Base-by-base conservation (phyloP, 2,329 filamentous ascomycete species). In the Neofusicoccum sp. region DNA sequence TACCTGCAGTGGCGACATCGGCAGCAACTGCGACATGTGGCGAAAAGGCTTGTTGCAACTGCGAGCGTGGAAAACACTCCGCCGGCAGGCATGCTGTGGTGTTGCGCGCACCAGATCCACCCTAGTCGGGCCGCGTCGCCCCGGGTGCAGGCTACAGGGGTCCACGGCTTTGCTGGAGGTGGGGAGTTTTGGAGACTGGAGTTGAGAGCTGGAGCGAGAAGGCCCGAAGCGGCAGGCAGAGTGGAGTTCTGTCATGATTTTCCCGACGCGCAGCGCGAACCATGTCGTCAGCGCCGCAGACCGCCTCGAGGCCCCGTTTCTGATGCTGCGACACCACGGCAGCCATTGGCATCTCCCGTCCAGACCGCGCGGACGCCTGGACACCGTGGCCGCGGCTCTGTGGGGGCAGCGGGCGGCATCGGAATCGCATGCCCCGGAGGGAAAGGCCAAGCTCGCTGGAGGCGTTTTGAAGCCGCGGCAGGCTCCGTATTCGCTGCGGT, bases 201-300 rank as follows among this genome's bases (percentile, higher is more conserved):
- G 53, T 43, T 33, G 6, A 44, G 16, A 31, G 53, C 38, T 44
- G 53, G 53, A 20, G 54, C 41, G 16, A 47, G 33, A 47, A 47
- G 54, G 54, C 41, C 41, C 54, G 54, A 47, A 36, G 33, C 54
- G 54, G 30, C 9, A 40, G 31, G 40, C 41, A 4, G 47, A 47
- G 54, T 58, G 54, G 54, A 58, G 54, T 6, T 11, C 41, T 34
- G 12, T 38, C 38, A 58, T 58, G 41, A 58, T 58, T 58, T 58
- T 58, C 53, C 53, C 53, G 53, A 57, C 28, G 28, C 20, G 28
- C 40, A 11, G 16, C 34, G n/a, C 30, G n/a, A 36, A 33, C 38
- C 40, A 47, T 58, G 54, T 58, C 54, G 54, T 58, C 54, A 58
- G 54, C 54, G 41, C n/a, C 36, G 41, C 54, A 58, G 54, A 56